Base-by-base conservation (phyloP, 2,329 filamentous ascomycete genomes). In the Xylaria sp. region DNA sequence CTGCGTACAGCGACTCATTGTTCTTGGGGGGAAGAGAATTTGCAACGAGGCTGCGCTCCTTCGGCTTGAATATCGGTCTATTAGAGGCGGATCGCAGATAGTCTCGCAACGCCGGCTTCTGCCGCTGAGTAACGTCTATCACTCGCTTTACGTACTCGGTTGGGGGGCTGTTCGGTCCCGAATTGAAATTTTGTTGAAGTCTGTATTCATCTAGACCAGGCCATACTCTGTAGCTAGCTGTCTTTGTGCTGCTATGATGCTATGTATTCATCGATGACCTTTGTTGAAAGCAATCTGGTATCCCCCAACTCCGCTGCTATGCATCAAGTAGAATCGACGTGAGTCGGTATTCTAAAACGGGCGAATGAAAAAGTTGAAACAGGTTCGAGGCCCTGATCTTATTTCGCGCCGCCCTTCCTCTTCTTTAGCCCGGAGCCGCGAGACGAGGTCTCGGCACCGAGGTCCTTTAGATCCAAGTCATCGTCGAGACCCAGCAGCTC, bases 401-500 rank as follows among this genome's bases (percentile, higher is more conserved):
- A 75, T 63, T 73, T 76, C 44, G 63, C 63, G 12, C 68, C 65
- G 20, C 66, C 60, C 71, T 77, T 78, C 60, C 74, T 73, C 73
- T 77, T 78, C 71, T 72, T 77, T 9, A 69, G 63, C 18, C 73
- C 73, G 20, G 73, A 69, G 18, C 69, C 72, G 44, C 75, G 76
- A 9, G 73, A 73, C 8, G 74, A 73, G 4, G 73, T 68, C 31
- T 72, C 71, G 1, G 63, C 70, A 13, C 66, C 69, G 18, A 73
- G 51, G 5, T 73, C 69, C 46, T 72, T 73, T 1, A 78, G 69
- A 39, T 73, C 70, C 23, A 70, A 28, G 70, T 82, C 80, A 67
- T 81, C 80, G 31, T 76, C 80, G 62, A 79, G 76, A 2, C 76
- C 80, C 15, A 80, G 66, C 8, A 81, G 79, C 67, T 81, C 79